A percentile compares a stretch with the other conserved stretches of the same genome.
These are phyloP conservation scores for Trypanosoma rangeli DNA, from an alignment of 208 protist genomes.

Conservation along the genomic window DNA sequence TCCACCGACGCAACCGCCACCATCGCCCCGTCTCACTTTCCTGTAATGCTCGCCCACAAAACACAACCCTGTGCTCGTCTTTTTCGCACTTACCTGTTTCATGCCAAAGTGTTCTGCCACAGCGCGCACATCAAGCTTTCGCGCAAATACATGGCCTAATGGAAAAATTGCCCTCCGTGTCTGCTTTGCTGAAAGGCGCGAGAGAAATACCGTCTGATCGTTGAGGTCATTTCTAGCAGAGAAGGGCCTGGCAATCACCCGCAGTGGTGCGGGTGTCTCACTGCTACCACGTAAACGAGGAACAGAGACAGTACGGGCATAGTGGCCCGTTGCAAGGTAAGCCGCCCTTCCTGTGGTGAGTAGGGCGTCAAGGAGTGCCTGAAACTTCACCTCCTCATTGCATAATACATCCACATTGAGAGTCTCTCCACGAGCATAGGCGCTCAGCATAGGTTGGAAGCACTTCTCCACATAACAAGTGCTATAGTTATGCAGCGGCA, in stretches of 20 bases:
- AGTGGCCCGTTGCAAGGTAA: conserved; percentile 78
- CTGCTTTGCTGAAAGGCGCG: conserved; percentile 38
- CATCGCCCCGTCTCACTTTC: not conserved
- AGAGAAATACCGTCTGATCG: conserved; percentile 75
- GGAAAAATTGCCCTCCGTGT: conserved; percentile 55
- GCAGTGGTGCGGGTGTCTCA: not conserved
- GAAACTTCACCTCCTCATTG: conserved; percentile 78
- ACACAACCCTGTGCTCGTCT: conserved; percentile 83
- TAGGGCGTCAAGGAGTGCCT: conserved; percentile 38
- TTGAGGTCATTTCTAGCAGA: conserved; percentile 62
- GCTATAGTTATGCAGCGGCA: conserved; percentile 47
- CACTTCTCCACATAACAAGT: conserved; percentile 57
- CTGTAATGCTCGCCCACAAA: conserved; percentile 49
- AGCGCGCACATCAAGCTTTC: conserved; percentile 66
- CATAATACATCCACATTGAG: conserved; percentile 87
- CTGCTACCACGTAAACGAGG: not conserved
- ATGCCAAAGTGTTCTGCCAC: conserved; percentile 35
- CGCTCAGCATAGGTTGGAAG: conserved; percentile 72
- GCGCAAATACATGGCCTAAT: conserved; percentile 65
- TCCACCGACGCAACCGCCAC: not conserved
- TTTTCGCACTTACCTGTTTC: conserved; percentile 34
- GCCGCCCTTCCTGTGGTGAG: conserved; percentile 10
- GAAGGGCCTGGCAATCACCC: conserved; percentile 57
- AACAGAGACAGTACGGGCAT: conserved; percentile 51
- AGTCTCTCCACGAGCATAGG: conserved; percentile 59